Percentiles rank a stretch among this genome's conserved stretches.
Conservation (phyloP, 176 grass and related monocot genomes). For the Miscanthus lutarioriparius region DNA sequence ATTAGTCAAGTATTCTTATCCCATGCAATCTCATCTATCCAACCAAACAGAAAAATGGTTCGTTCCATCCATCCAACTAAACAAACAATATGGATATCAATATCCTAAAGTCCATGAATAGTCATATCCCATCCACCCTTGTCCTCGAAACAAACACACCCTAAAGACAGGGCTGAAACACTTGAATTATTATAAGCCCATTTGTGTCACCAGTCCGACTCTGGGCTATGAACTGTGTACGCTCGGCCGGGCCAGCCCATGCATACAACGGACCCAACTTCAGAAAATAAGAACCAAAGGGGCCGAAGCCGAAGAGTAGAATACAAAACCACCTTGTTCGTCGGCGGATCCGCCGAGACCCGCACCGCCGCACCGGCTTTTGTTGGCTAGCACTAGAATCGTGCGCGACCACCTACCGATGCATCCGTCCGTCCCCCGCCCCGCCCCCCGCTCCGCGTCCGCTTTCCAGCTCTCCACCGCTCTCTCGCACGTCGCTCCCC, state of each 20-base stretch:
- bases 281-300: not conserved
- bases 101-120: too few relatives aligned
- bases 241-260: not conserved
- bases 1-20: too few relatives aligned
- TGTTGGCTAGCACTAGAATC: slow-evolving; percentile 30
- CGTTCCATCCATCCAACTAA: too few relatives aligned
- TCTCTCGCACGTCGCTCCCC: not conserved
- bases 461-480: slow-evolving; percentile 25
- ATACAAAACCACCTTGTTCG: not conserved
- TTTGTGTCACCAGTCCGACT: not conserved
- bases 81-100: too few relatives aligned
- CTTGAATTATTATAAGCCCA: not conserved
- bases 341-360: not conserved
- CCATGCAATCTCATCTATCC: too few relatives aligned
- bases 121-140: too few relatives aligned
- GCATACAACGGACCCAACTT: not conserved
- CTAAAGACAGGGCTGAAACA: not conserved
- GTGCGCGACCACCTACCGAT: slow-evolving; percentile 27
- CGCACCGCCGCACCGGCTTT: slow-evolving; percentile 13
- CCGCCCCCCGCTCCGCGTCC: not conserved
- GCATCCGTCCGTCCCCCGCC: slow-evolving; percentile 12
- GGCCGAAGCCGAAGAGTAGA: not conserved
- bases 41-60: too few relatives aligned
- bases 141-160: too few relatives aligned
- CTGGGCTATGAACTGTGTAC: not conserved